Conservation (phyloP, 257 asterid species). For the Vinca minor region DNA sequence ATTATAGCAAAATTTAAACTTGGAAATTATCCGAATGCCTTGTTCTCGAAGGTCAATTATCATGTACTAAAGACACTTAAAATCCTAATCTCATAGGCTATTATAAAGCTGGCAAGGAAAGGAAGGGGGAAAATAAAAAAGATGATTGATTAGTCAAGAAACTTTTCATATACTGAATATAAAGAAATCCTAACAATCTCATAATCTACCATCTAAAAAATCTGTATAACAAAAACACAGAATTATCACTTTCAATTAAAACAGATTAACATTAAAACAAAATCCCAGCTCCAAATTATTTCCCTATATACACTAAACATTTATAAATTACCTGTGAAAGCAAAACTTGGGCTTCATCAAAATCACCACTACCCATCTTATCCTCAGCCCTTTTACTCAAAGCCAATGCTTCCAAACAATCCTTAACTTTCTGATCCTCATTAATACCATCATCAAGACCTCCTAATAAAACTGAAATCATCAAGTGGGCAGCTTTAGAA, state of each 20-base stretch:
- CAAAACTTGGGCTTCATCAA: conserved; percentile 37
- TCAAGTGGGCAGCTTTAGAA: conserved; percentile 46
- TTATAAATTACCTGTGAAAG: conserved; percentile 54
- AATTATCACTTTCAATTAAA: not conserved
- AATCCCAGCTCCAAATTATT: not conserved
- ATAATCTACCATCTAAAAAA: not conserved
- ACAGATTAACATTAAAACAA: not conserved
- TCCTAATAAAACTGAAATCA: conserved; percentile 29
- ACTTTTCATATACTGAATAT: no score
- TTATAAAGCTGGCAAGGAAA: not conserved
- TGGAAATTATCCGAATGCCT: not conserved
- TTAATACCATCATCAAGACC: conserved; percentile 27
- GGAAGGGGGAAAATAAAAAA: not conserved
- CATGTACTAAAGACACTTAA: not conserved
- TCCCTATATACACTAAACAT: no score
- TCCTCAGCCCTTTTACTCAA: conserved; percentile 77
- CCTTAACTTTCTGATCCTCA: conserved; percentile 15
- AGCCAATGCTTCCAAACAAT: conserved; percentile 71
- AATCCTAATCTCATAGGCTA: not conserved
- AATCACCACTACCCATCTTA: conserved; percentile 44
- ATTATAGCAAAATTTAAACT: not conserved
- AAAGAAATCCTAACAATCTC: not conserved
- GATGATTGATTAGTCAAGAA: not conserved
- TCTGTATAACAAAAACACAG: no score
- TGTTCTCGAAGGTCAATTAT: not conserved